phyloP scores from a whole-genome alignment of 2,329 filamentous ascomycete genomes.

The Beauveria bassiana region DNA sequence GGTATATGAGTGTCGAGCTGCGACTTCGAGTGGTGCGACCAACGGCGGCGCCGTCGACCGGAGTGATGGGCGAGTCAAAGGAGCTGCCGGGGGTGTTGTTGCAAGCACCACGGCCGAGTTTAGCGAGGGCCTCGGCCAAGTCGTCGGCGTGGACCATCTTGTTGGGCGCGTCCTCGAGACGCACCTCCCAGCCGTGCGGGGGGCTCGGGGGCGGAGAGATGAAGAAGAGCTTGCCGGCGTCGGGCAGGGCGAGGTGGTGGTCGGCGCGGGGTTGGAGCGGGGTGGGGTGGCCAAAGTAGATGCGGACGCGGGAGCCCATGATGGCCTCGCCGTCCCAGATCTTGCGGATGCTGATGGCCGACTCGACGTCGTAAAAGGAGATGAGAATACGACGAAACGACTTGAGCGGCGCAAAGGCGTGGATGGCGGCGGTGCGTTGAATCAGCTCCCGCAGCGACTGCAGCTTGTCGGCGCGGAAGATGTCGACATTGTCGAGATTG shows the following conservation, averaged over 20 bases:
- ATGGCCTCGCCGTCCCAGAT: conserved; percentile 68
- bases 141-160: conserved; percentile 63
- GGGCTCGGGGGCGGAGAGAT: conserved; percentile 62
- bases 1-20: conserved; percentile 59
- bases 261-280: conserved; percentile 46
- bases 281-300: conserved; percentile 61
- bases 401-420: conserved; percentile 73
- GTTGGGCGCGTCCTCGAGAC: conserved; percentile 61
- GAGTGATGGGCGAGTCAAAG: conserved; percentile 30
- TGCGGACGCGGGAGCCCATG: conserved; percentile 59
- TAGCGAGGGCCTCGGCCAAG: conserved; percentile 57
- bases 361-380: conserved; percentile 64
- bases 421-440: conserved; percentile 59
- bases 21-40: conserved; percentile 39
- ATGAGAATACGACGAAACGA: conserved; percentile 76
- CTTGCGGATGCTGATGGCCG: conserved; percentile 62
- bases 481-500: conserved; percentile 63
- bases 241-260: conserved; percentile 58
- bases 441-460: conserved; percentile 67
- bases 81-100: conserved; percentile 3
- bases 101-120: conserved; percentile 42
- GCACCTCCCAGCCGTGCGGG: conserved; percentile 62
- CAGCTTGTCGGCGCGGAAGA: conserved; percentile 69
- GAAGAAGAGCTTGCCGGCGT: conserved; percentile 65
- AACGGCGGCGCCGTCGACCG: conserved; percentile 28